Evolutionary conservation across 371 early-diverging fungal genomes (phyloP).

Genomic region (Mucor mucedo): DNA sequence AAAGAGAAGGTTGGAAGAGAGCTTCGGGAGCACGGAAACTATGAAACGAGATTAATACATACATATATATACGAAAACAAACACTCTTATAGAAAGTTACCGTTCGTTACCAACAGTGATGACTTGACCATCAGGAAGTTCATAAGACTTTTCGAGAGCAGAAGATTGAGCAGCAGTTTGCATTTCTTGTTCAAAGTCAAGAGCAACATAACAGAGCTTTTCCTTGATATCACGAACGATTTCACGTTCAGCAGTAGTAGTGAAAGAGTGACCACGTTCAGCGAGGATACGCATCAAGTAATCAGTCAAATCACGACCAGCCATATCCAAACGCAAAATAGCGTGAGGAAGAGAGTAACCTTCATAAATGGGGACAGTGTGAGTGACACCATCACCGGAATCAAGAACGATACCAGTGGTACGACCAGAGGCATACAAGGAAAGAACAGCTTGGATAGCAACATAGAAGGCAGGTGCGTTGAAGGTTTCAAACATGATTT

Average conservation of each 20-base stretch:
- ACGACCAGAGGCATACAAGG: constrained; percentile 98
- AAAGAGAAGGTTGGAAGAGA: constrained; percentile 97
- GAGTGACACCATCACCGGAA: constrained; percentile 99
- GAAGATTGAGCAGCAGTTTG: constrained; percentile 93
- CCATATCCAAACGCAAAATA: constrained; percentile 96
- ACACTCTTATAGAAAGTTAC: constrained; percentile 19
- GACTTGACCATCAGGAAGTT: constrained; percentile 99
- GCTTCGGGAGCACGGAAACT: constrained; percentile 99
- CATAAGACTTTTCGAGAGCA: constrained; percentile 96
- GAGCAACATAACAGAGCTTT: constrained; percentile 99
- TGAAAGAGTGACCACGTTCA: constrained; percentile 99
- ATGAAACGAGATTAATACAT: neutral
- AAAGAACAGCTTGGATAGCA: constrained; percentile 98
- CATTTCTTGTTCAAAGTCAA: constrained; percentile 99
- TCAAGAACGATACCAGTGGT: constrained; percentile 99
- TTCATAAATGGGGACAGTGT: constrained; percentile 99
- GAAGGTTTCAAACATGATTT: constrained; percentile 99
- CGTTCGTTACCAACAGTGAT: constrained; percentile 99
- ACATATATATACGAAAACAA: neutral
- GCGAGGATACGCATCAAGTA: constrained; percentile 97
- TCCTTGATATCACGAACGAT: constrained; percentile 99
- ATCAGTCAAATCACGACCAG: constrained; percentile 98
- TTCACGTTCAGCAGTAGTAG: constrained; percentile 99
- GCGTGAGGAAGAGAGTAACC: constrained; percentile 99
- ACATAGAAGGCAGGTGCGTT: constrained; percentile 99